Conservation (phyloP, 1,284 basidiomycete species). For the Cutaneotrichosporon sp. region DNA sequence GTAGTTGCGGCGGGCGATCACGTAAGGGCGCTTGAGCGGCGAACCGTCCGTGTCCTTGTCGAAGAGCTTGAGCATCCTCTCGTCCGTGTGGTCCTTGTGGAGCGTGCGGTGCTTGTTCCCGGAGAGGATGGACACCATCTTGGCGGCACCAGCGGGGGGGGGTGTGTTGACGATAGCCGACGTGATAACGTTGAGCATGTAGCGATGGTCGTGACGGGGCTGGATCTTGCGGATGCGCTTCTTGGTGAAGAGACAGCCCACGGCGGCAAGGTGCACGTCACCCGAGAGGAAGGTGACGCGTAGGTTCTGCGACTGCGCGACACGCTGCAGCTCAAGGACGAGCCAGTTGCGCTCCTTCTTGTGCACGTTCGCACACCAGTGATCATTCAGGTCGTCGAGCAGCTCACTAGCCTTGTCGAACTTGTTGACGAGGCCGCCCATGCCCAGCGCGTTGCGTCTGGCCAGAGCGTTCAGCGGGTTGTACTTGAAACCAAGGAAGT, state of each 20-base stretch:
- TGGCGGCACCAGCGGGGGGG: conserved; percentile 74
- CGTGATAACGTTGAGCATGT: conserved; percentile 71
- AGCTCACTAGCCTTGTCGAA: conserved; percentile 90
- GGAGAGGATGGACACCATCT: conserved; percentile 76
- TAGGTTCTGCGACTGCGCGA: conserved; percentile 64
- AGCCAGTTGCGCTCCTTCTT: conserved; percentile 93
- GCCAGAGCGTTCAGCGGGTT: conserved; percentile 79
- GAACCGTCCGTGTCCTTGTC: conserved; percentile 73
- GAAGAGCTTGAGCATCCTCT: conserved; percentile 85
- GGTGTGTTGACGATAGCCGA: conserved; percentile 60
- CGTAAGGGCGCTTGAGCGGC: conserved; percentile 34
- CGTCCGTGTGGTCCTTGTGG: conserved; percentile 66
- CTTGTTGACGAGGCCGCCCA: conserved; percentile 79
- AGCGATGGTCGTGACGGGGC: conserved; percentile 69
- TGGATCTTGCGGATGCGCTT: conserved; percentile 42
- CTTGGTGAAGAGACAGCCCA: conserved; percentile 70
- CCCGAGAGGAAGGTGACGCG: conserved; percentile 84
- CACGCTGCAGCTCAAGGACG: conserved; percentile 72
- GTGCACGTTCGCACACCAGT: conserved; percentile 80
- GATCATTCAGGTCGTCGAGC: conserved; percentile 89
- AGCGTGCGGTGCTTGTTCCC: conserved; percentile 81
- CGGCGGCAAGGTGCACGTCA: conserved; percentile 86
- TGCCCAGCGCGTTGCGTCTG: conserved; percentile 57
- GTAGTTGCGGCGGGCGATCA: conserved; percentile 79
- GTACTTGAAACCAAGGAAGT: conserved; percentile 69